These are phyloP conservation scores for Zalaria sp. DNA, from an alignment of 2,329 filamentous ascomycete genomes.

Conservation along the genomic window DNA sequence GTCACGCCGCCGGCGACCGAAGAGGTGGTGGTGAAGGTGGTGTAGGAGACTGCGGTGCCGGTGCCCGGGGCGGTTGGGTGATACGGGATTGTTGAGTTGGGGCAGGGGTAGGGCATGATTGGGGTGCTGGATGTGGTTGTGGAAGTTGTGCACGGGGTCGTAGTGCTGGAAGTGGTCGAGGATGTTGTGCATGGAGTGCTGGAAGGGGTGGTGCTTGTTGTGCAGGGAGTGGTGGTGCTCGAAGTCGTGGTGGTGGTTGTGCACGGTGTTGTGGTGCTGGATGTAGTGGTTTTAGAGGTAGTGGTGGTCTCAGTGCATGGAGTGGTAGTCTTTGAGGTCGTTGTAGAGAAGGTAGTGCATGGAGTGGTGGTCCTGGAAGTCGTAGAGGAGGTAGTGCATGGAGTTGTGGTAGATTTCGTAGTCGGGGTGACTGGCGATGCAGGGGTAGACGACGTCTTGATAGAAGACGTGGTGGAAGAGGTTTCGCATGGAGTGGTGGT, in stretches of 20 bases:
- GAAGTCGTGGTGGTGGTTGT: constrained; percentile 1
- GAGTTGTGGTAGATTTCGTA: constrained; percentile 8
- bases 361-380: constrained; percentile 5
- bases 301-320: constrained; percentile 1
- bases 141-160: no score
- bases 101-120: no score
- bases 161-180: not conserved
- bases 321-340: constrained; percentile 2
- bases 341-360: constrained; percentile 4
- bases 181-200: not conserved
- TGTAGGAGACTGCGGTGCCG: not conserved
- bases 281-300: not conserved
- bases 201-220: not conserved
- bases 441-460: no score
- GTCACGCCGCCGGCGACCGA: not conserved
- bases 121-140: no score
- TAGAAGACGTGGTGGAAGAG: no score
- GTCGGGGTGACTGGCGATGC: no score
- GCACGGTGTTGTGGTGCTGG: not conserved
- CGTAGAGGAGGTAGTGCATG: constrained; percentile 12
- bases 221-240: constrained; percentile 1
- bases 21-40: not conserved
- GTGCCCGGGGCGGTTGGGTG: not conserved
- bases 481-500: not conserved
- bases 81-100: not conserved